Base-by-base conservation (phyloP, 495 filamentous ascomycete genomes). In the Penicillium maclennaniae region DNA sequence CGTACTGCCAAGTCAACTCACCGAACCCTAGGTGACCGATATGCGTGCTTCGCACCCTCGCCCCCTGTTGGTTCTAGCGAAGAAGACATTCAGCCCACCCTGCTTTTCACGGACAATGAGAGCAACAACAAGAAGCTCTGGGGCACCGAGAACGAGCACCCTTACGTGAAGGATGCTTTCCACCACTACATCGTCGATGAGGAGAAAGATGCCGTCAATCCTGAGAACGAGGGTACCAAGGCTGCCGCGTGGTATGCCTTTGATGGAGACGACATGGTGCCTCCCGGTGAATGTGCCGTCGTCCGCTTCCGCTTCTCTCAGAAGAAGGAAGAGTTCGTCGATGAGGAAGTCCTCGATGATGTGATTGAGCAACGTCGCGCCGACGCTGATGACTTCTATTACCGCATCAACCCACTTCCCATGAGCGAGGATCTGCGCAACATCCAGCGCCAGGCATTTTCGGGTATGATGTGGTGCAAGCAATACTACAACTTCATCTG, bases 381-480 rank as follows among this genome's bases (percentile, higher is more conserved):
- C 15, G 92, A 97, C 57, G 93, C 92, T 1, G 93, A 97, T 66
- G 92, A 97, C 47, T 97, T 97, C 63, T 97, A 92, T 74, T 93
- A 83, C 62, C 83, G 87, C 39, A 90, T 97, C 69, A 96, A 87
- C 70, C 92, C 92, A 1, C 76, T 97, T 36, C 92, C 92, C 3
- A 95, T 97, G 88, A 81, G 87, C 9, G 92, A 97, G 31, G 92
- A 97, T 60, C 80, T 97, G 23, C 84, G 92, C 40, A 97, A 93
- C 70, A 92, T 97, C 58, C 92, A 97, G 64, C 81, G 92, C 47
- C 92, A 97, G 70, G 92, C 92, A 4, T 87, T 97, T 47, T 81
- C 89, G 0, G 92, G 92, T 39, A 97, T 97, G 93, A 83, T 97
- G 77, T 97, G 92, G 92, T 91, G 85, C 43, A 97, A 97, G 68